Percentiles rank a stretch among this genome's conserved stretches.
phyloP scores from a whole-genome alignment of 495 filamentous ascomycete genomes.

The Sporormia fimetaria region DNA sequence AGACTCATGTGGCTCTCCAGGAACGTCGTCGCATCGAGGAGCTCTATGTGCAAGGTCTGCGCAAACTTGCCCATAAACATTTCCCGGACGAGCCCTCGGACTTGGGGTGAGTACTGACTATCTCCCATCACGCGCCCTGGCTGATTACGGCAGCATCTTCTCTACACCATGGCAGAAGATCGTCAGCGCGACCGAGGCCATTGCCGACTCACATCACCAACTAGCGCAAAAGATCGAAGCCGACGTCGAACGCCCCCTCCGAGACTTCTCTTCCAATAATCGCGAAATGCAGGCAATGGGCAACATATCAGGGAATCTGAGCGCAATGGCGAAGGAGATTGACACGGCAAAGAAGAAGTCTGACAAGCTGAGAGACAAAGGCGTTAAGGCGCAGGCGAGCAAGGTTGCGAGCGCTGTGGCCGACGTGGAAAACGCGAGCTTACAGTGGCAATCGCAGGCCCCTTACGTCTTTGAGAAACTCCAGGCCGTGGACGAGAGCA shows the following conservation, averaged over 20 bases:
- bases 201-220: conserved; percentile 73
- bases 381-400: conserved; percentile 62
- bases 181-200: conserved; percentile 60
- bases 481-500: conserved; percentile 78
- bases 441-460: conserved; percentile 91
- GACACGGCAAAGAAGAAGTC: conserved; percentile 76
- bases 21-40: conserved; percentile 92
- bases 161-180: conserved; percentile 88
- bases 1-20: conserved; percentile 37
- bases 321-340: conserved; percentile 68
- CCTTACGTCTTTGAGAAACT: conserved; percentile 93
- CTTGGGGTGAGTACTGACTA: conserved; percentile 52
- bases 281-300: conserved; percentile 77
- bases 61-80: conserved; percentile 61
- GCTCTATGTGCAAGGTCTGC: conserved; percentile 70
- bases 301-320: conserved; percentile 70
- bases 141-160: conserved; percentile 56
- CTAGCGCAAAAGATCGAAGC: conserved; percentile 78
- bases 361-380: conserved; percentile 74
- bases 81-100: conserved; percentile 64
- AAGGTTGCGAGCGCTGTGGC: conserved; percentile 68
- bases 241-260: conserved; percentile 79
- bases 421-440: conserved; percentile 61
- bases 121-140: not conserved
- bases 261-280: conserved; percentile 57